Base-by-base conservation (phyloP, 352 stramenopile genomes). In the Pythium coloratum region DNA sequence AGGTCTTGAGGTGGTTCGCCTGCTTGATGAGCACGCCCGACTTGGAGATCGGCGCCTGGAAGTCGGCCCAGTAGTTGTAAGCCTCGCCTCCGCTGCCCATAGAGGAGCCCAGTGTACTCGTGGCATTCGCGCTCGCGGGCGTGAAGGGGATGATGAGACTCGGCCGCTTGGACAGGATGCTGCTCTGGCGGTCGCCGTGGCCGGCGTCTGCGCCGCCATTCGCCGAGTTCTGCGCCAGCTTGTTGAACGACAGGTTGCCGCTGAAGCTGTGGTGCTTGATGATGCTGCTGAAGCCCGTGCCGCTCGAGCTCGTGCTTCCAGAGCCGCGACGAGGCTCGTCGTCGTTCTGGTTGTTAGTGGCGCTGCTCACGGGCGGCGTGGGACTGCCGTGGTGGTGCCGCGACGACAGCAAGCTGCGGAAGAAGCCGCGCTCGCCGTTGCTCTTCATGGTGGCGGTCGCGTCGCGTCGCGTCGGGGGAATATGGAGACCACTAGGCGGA, bases 1-100 rank as follows among this genome's bases (percentile, higher is more conserved):
- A 95, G 53, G 86, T 95, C 72, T 95, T 95, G 51, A 95, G 89
- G 69, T 95, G 87, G 63, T 95, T 92, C 2, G 85, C 86, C 71
- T 95, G 87, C 53, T 95, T 95, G 64, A 93, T 92, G 20, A 95
- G 77, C 67, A 95, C 87, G 42, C 87, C 86, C 26, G 82, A 91
- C 76, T 93, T 91, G 58, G 85, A 87, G 56, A 91, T 91, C 26
- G 82, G 82, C 59, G 85, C 84, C 67, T 93, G 85, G 64, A 93
- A 93, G 73, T 92, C 84, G 44, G 88, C 79, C 58, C 89, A 60
- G 66, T 92, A 92, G 57, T 68, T 80, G 62, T 75, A 70, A 6
- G 62, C 58, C 20, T 82, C 76, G 16, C 75, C 67, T 53, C 69
- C 72, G 38, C 69, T 38, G n/a, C 54, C 75, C 59, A 38, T 76